These are phyloP conservation scores for Alnus rubra DNA, from an alignment of 306 rosid genomes.

Conservation along the genomic window DNA sequence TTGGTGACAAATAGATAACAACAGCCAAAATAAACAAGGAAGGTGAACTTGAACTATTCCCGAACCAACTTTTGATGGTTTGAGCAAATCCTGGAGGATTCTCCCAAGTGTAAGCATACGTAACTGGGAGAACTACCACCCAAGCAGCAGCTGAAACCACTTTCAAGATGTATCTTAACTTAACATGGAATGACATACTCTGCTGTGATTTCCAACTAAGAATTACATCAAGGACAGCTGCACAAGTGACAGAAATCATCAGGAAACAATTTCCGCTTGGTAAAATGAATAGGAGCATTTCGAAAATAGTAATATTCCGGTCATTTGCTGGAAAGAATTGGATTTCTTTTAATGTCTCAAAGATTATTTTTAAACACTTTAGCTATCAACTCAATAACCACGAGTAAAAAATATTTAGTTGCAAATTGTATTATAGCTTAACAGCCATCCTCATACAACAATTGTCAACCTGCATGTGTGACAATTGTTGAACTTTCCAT, in stretches of 20 bases:
- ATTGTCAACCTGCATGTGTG: background rate
- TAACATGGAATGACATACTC: conserved; percentile 83
- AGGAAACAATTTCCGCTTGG: conserved; percentile 16
- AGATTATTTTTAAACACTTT: background rate
- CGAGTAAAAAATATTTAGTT: background rate
- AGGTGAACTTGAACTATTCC: conserved; percentile 57
- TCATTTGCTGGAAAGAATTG: conserved; percentile 2
- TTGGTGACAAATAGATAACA: conserved; percentile 79
- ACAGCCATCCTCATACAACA: background rate
- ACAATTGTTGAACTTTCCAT: background rate
- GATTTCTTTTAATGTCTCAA: background rate
- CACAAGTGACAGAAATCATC: conserved; percentile 21
- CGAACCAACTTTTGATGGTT: conserved; percentile 93
- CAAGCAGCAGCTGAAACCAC: conserved; percentile 89
- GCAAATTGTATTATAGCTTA: background rate
- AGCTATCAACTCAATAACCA: background rate
- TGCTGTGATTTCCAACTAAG: conserved; percentile 87
- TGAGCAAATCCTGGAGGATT: conserved; percentile 95
- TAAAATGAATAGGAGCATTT: conserved; percentile 7
- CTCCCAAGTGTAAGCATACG: conserved; percentile 86
- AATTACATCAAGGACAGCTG: conserved; percentile 94
- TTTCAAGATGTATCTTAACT: conserved; percentile 85
- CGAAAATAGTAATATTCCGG: background rate
- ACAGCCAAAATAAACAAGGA: conserved; percentile 89
- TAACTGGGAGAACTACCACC: conserved; percentile 88